These are phyloP conservation scores for Gardenia jasminoides DNA, from an alignment of 257 asterid species.

Conservation along the genomic window DNA sequence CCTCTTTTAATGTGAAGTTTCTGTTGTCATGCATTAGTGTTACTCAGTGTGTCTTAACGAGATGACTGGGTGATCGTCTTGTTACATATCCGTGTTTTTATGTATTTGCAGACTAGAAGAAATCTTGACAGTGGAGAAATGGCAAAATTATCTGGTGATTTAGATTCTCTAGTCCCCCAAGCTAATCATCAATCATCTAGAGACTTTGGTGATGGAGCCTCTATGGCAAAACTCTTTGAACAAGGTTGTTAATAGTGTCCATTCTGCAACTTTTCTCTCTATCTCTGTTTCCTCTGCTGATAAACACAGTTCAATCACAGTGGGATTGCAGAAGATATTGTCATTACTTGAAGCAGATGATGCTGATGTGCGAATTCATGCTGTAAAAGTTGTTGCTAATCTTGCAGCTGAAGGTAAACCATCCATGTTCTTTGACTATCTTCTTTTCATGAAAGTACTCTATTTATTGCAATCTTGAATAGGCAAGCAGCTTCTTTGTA, in stretches of 20 bases:
- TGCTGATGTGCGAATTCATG: slow-evolving; percentile 85
- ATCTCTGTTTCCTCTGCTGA: slow-evolving; percentile 19
- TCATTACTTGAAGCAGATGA: slow-evolving; percentile 86
- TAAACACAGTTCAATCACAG: slow-evolving; percentile 29
- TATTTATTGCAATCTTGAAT: not conserved
- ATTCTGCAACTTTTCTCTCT: not conserved
- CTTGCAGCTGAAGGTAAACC: slow-evolving; percentile 88
- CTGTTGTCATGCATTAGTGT: not conserved
- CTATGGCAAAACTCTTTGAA: slow-evolving; percentile 75
- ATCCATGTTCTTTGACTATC: not conserved
- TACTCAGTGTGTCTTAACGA: not conserved
- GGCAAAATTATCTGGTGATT: slow-evolving; percentile 33
- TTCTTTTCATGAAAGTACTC: not conserved
- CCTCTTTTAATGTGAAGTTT: not conserved
- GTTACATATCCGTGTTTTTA: not conserved
- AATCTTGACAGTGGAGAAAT: slow-evolving; percentile 51
- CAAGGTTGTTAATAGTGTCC: slow-evolving; percentile 53
- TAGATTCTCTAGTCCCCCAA: slow-evolving; percentile 54
- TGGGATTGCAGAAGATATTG: slow-evolving; percentile 85
- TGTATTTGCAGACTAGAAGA: slow-evolving; percentile 58
- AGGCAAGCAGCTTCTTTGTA: not conserved
- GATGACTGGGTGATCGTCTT: not conserved
- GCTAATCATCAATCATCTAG: slow-evolving; percentile 44
- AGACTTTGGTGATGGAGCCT: slow-evolving; percentile 57
- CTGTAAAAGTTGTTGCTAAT: slow-evolving; percentile 92